Conservation (phyloP, 225 moss, liverwort and hornwort species). For the Lunularia cruciata region DNA sequence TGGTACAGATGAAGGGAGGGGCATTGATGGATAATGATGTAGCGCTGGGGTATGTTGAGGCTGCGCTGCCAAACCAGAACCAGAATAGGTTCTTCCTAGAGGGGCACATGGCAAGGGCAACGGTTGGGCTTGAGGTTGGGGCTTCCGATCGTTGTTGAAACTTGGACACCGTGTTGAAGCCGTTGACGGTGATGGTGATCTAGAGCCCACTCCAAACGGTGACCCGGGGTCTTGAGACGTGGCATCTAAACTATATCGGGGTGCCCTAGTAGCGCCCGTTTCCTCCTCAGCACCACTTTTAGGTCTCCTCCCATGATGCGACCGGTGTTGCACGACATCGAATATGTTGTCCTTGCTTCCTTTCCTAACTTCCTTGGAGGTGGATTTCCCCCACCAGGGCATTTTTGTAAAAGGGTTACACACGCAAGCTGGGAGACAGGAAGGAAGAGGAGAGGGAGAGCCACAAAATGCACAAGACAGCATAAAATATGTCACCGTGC, state of each 20-base stretch:
- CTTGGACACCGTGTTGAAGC: constrained; percentile 56
- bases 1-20: constrained; percentile 52
- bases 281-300: constrained; percentile 60
- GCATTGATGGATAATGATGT: constrained; percentile 59
- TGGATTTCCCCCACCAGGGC: constrained; percentile 84
- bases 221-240: constrained; percentile 63
- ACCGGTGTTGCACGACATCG: constrained; percentile 57
- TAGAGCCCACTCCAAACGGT: constrained; percentile 74
- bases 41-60: constrained; percentile 29
- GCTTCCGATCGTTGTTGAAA: constrained; percentile 48
- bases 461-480: constrained; percentile 39
- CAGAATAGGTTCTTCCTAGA: constrained; percentile 59
- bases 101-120: constrained; percentile 75
- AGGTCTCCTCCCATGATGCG: constrained; percentile 34
- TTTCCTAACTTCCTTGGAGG: constrained; percentile 71
- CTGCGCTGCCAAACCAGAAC: constrained; percentile 37
- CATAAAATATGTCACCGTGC: constrained; percentile 41
- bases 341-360: constrained; percentile 55
- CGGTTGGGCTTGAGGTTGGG: constrained; percentile 57
- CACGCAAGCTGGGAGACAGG: constrained; percentile 27
- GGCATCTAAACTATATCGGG: constrained; percentile 73
- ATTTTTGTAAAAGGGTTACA: constrained; percentile 59
- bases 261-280: constrained; percentile 42
- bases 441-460: constrained; percentile 30
- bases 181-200: constrained; percentile 90